A percentile compares a stretch with the other conserved stretches of the same genome.
Conservation (phyloP, 1,139 yeast genomes). For the Kodamaea suecica region DNA sequence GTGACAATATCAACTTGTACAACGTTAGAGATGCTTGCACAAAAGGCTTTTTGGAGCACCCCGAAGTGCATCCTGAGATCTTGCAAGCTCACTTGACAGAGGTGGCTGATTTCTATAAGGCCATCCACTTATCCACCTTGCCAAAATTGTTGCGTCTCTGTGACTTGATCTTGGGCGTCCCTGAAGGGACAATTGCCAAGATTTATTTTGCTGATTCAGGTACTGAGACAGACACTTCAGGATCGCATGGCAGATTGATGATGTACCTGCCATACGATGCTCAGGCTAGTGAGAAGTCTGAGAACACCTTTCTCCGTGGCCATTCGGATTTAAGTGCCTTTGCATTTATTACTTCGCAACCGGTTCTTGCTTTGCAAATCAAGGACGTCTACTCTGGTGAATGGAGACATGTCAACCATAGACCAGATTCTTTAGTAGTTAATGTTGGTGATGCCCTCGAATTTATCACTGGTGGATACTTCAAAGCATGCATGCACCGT, state of each 20-base stretch:
- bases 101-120: conserved; percentile 34
- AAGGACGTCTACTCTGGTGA: conserved; percentile 42
- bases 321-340: conserved; percentile 50
- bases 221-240: conserved; percentile 19
- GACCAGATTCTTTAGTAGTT: conserved; percentile 44
- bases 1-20: conserved; percentile 42
- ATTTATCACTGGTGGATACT: conserved; percentile 48
- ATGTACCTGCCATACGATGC: conserved; percentile 36
- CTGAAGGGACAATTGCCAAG: conserved; percentile 39
- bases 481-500: conserved; percentile 48
- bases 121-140: conserved; percentile 33
- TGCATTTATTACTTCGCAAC: conserved; percentile 48
- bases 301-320: conserved; percentile 47
- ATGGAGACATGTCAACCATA: conserved; percentile 48
- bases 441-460: conserved; percentile 51
- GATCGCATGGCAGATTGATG: conserved; percentile 44
- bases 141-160: conserved; percentile 33
- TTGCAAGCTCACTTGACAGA: conserved; percentile 33
- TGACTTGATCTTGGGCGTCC: conserved; percentile 39
- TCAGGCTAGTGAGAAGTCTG: conserved; percentile 21
- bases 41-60: conserved; percentile 15
- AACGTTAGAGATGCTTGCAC: conserved; percentile 33
- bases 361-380: conserved; percentile 49
- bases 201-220: conserved; percentile 35
- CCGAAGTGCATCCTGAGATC: conserved; percentile 28